Base-by-base conservation (phyloP, 306 rosid genomes). In the Mimosa bimucronata region DNA sequence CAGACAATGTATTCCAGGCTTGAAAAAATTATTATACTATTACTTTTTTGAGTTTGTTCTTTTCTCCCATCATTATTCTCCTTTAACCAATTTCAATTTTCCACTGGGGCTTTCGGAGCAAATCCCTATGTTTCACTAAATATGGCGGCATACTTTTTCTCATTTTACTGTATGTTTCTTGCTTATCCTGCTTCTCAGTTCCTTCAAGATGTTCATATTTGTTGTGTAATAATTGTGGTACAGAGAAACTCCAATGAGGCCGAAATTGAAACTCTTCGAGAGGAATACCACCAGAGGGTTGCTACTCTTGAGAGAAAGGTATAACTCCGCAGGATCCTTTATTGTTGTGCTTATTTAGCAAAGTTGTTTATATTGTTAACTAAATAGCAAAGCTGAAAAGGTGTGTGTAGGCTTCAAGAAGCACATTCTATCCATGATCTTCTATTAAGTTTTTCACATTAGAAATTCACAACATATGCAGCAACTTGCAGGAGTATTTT, bases 281-380 rank as follows among this genome's bases (percentile, higher is more conserved):
- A 92, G 88, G 97, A 92, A 77, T 88, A 90, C 85, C 94, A 92
- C 75, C 94, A 92, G 57, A 90, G 91, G 85, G 92, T 90, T 82
- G 77, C 94, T 79, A 84, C 84, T 73, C 78, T 91, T 53, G 97
- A 92, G 83, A 86, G 94, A 79, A 92, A 92, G 97, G 97, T 90
- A 71, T 48, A 37, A 21, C 57, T 48, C 14, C 37, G 57, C 44
- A 45, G 25, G 18, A n/a, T 44, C 45, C 29, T 40, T 50, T 77
- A 48, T 66, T 26, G 40, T 74, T 46, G 15, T 55, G 66, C 42
- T 25, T 46, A 45, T 31, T 7, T 79, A 8, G 31, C 40, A 7
- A 19, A 18, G 23, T 29, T 58, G 52, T 71, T 37, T 60, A 7
- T 42, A 71, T 9, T 71, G 72, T 78, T 38, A 13, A 25, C 57